Percentiles rank a stretch among this genome's conserved stretches.
phyloP scores from a whole-genome alignment of 495 filamentous ascomycete genomes.

The Bacidia rubella region DNA sequence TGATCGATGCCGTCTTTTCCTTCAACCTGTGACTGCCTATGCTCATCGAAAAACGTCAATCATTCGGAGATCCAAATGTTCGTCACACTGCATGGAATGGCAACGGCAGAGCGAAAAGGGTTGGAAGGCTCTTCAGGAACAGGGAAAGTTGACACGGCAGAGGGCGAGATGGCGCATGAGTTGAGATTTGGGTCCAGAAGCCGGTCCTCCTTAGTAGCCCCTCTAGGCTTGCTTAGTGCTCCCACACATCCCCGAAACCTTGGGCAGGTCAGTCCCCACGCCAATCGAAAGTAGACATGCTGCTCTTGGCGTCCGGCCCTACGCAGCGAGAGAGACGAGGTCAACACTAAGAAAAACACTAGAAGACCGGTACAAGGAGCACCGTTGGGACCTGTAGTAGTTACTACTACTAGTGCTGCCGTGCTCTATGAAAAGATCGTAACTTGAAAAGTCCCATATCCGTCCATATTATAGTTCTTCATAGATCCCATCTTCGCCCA shows the following conservation, averaged over 20 bases:
- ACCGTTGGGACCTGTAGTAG: background rate
- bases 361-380: background rate
- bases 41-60: background rate
- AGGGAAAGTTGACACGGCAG: slow-evolving; percentile 1
- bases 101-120: background rate
- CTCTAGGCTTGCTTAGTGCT: background rate
- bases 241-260: background rate
- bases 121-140: background rate
- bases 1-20: too few relatives aligned
- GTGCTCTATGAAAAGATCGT: too few relatives aligned
- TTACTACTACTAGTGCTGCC: too few relatives aligned
- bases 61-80: background rate
- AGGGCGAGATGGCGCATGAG: background rate
- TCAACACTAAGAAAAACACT: background rate
- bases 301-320: too few relatives aligned
- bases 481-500: background rate
- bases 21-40: too few relatives aligned
- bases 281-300: background rate
- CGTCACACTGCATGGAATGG: too few relatives aligned
- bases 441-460: background rate
- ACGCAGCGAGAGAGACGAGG: too few relatives aligned
- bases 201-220: background rate
- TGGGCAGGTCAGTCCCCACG: background rate
- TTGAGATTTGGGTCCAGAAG: background rate
- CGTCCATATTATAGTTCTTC: too few relatives aligned